Evolutionary conservation across 1,139 yeast genomes (phyloP), one percentile per base, ranked within the genome.

Genomic region (Hansenula sp.): DNA sequence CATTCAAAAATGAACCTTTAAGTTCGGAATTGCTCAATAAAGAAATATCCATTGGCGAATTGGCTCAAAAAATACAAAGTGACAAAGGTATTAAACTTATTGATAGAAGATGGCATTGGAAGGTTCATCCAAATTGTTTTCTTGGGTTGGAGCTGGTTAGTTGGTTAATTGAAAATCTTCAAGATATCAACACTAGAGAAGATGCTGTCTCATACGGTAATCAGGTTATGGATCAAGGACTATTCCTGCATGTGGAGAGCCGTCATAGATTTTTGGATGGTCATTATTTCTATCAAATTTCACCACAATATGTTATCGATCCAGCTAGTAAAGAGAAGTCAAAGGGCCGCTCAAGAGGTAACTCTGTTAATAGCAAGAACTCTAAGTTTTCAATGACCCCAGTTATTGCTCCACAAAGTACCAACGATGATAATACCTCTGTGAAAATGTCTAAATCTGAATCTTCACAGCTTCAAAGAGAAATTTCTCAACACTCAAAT

Each of bases 81-180:
- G 62, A 71, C 18, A 58, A 66, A 38, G 82, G 89, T 12, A 65
- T 82, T 41, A 65, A 71, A 36, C 68, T 92, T 35, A 80, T 77
- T 1, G 96, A 89, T 54, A 70, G 97, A 51, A 75, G 82, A 24
- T 92, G 98, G 98, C 97, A 92, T 60, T 81, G 90, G 75, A 82
- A 81, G 48, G 68, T 75, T 11, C 95, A 88, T 60, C 70, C 73
- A 28, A 77, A 83, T 48, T 86, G 96, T 61, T 89, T 92, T 57
- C 62, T 87, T 26, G 97, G 97, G 0, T 78, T 80, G 49, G 96
- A 88, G 45, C 69, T 89, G 50, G 96, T 88, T 0, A 75, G 80
- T 18, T 92, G 97, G 97, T 58, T 90, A 40, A 67, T 85, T 31
- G 84, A 83, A 45, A 78, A 81, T 44, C 84, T 89, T 55, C 79